Base-by-base conservation (phyloP, 2,329 filamentous ascomycete genomes). In the Colletotrichum sp. region DNA sequence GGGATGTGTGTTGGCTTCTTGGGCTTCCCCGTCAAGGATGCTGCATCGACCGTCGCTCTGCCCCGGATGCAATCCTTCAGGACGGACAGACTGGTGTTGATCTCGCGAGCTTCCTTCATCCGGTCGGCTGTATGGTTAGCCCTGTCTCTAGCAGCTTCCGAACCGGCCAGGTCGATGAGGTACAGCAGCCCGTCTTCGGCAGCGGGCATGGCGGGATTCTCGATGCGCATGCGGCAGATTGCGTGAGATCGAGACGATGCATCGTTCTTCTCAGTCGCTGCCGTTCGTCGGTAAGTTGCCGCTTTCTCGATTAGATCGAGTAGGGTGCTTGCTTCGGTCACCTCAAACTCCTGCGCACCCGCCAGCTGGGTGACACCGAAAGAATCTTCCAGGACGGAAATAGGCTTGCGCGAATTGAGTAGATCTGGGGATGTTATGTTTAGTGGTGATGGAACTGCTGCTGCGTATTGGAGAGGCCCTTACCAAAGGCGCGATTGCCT, bases 11-110 rank as follows among this genome's bases (percentile, higher is more conserved):
- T 80, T 67, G 82, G 82, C 78, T 84, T 85, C 76, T 79, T 80
- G 7, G 52, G 36, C 48, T 73, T 76, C 4, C 61, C 71, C 22
- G 52, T 73, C 12, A 70, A 72, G 25, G 22, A 59, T 1, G 74
- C 57, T 8, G 80, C 80, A 59, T 88, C 84, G 0, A 82, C 78
- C 39, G 83, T 79, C 1, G 85, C 85, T 52, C 86, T 85, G 2
- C 85, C 87, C 2, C 88, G 85, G 66, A 90, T 90, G 72, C 88
- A 90, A 77, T 90, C 88, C 75, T 90, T 90, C 4, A 90, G 83
- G 0, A 87, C 84, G 0, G 87, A 88, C 0, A 90, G 82, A 74
- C 87, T 88, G 11, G 81, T 83, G 78, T 89, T 89, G 81, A 89
- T 89, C 79, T 88, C 85, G 15, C 83, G 82, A 6, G 86, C 83